These are phyloP conservation scores for Aegilops speltoides DNA, from an alignment of 176 grass and related monocot genomes.

Conservation along the genomic window DNA sequence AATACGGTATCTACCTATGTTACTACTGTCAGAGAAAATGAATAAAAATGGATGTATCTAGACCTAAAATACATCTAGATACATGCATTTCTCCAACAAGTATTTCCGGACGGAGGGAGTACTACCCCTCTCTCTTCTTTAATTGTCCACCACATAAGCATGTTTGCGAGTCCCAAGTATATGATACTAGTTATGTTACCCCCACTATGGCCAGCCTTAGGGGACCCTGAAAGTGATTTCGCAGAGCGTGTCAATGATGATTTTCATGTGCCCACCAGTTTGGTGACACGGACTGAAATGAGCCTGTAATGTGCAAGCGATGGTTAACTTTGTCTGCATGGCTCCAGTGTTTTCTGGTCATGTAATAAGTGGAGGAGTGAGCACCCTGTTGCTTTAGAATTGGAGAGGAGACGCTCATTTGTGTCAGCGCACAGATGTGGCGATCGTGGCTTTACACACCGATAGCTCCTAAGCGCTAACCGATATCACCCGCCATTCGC, in stretches of 20 bases:
- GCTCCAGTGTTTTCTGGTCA: not conserved
- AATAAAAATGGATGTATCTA: too few relatives aligned
- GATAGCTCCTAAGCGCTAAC: not conserved
- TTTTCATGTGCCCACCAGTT: not conserved
- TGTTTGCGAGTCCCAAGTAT: too few relatives aligned
- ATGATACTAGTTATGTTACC: too few relatives aligned
- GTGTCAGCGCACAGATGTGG: not conserved
- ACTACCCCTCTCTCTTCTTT: too few relatives aligned
- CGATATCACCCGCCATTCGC: too few relatives aligned
- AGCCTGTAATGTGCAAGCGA: not conserved
- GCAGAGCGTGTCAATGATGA: not conserved
- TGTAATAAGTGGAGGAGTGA: not conserved
- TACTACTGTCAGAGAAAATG: too few relatives aligned
- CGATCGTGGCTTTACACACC: not conserved
- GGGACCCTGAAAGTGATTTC: not conserved
- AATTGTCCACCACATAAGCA: too few relatives aligned
- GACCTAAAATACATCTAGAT: too few relatives aligned
- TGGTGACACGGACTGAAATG: constrained; percentile 15
- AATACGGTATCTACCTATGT: too few relatives aligned
- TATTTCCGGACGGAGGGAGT: too few relatives aligned
- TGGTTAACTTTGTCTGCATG: not conserved
- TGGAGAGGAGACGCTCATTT: not conserved
- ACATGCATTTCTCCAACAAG: too few relatives aligned
- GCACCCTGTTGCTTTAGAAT: not conserved
- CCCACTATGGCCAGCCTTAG: too few relatives aligned